A percentile compares a stretch with the other conserved stretches of the same genome.
phyloP scores from a whole-genome alignment of 208 protist genomes.

The Jaenimonas drosophilae region DNA sequence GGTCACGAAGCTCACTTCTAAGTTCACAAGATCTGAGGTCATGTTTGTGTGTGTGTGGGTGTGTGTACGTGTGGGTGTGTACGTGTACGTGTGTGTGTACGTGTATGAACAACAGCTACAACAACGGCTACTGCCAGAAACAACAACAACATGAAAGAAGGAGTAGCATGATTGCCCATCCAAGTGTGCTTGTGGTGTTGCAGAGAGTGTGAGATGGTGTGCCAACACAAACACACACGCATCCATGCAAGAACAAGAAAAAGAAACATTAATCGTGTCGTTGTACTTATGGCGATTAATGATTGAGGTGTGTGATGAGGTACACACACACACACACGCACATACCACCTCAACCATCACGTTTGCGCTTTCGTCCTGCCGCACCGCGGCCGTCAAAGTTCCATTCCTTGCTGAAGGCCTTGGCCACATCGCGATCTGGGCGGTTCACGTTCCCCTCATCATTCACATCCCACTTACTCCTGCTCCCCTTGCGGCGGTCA shows the following conservation, averaged over 20 bases:
- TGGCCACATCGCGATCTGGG: conserved; percentile 22
- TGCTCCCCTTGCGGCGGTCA: conserved; percentile 31
- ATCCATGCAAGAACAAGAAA: conserved; percentile 7
- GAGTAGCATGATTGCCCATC: not conserved
- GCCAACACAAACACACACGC: not conserved
- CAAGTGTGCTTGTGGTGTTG: not conserved
- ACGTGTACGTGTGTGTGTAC: not conserved
- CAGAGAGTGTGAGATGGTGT: not conserved
- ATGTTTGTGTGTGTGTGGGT: conserved; percentile 1
- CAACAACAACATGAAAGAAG: not conserved
- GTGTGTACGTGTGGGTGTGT: conserved; percentile 2
- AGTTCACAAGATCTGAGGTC: conserved; percentile 8
- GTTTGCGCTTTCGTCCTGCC: conserved; percentile 8
- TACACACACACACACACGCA: conserved; percentile 1
- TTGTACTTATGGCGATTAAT: not conserved
- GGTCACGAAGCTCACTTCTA: conserved; percentile 61
- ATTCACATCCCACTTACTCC: conserved; percentile 46
- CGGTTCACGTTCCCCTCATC: conserved; percentile 59
- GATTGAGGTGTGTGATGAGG: not conserved
- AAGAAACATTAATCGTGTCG: not conserved
- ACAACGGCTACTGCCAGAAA: not conserved
- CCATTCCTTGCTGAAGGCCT: not conserved
- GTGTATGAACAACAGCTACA: not conserved
- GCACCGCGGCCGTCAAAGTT: conserved; percentile 1
- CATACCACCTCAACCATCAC: conserved; percentile 4